Percentiles rank a stretch among this genome's conserved stretches.
Evolutionary conservation across 768 basidiomycete species (phyloP).

Genomic region (Lactifluus pinguis): DNA sequence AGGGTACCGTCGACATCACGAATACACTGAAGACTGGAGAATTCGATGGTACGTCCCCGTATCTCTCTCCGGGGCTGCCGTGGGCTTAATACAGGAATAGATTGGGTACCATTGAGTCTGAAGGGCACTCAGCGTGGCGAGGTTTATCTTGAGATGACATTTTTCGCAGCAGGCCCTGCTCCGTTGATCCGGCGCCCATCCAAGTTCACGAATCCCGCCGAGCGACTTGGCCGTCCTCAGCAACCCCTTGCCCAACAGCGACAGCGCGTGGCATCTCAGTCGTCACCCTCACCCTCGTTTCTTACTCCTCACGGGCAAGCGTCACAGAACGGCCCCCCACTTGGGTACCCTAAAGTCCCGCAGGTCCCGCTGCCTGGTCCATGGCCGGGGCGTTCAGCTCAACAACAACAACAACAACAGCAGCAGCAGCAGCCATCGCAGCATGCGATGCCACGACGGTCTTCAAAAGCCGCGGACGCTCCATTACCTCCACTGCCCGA

Average conservation of each 20-base stretch:
- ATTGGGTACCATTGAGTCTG: slow-evolving; percentile 56
- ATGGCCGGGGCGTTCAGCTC: slow-evolving; percentile 4
- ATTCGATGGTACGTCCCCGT: slow-evolving; percentile 66
- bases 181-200: slow-evolving; percentile 29
- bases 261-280: not conserved
- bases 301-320: slow-evolving; percentile 2
- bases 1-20: slow-evolving; percentile 63
- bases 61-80: not conserved
- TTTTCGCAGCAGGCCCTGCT: slow-evolving; percentile 63
- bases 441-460: not conserved
- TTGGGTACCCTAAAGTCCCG: not conserved
- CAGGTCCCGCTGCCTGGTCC: slow-evolving; percentile 8
- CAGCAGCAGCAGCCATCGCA: not conserved
- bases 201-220: slow-evolving; percentile 20
- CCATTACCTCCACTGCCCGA: slow-evolving; percentile 9
- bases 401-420: slow-evolving; percentile 12
- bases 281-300: not conserved
- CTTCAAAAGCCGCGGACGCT: not conserved
- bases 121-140: slow-evolving; percentile 70
- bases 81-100: slow-evolving; percentile 27
- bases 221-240: slow-evolving; percentile 12
- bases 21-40: slow-evolving; percentile 79
- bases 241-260: slow-evolving; percentile 1
- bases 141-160: slow-evolving; percentile 89
- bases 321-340: not conserved